Percentiles rank a stretch among this genome's conserved stretches.
phyloP scores from a whole-genome alignment of 2,329 filamentous ascomycete genomes.

The Phyllosticta citribraziliensis region DNA sequence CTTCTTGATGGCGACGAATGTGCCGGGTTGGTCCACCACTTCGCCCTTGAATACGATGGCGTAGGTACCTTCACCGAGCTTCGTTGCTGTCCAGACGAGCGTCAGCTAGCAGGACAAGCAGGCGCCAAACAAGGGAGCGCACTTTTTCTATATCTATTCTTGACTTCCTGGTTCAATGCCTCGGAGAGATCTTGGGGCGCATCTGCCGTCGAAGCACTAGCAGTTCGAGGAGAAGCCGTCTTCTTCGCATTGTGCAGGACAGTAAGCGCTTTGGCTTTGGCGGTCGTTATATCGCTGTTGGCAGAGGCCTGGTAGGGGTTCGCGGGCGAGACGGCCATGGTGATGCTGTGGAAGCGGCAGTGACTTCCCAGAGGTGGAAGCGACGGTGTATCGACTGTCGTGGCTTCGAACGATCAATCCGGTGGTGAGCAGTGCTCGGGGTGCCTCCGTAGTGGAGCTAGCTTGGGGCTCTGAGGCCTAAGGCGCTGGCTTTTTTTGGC shows the following conservation, averaged over 20 bases:
- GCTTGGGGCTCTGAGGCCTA: neutral
- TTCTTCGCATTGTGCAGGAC: constrained; percentile 19
- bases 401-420: neutral
- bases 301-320: constrained; percentile 3
- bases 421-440: neutral
- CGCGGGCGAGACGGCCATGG: constrained; percentile 13
- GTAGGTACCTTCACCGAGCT: constrained; percentile 93
- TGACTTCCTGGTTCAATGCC: constrained; percentile 43
- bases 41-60: constrained; percentile 90
- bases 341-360: constrained; percentile 1
- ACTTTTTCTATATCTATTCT: constrained; percentile 43
- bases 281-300: constrained; percentile 6
- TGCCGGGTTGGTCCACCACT: constrained; percentile 58
- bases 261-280: constrained; percentile 24
- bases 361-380: neutral
- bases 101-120: constrained; percentile 1
- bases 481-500: neutral
- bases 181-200: constrained; percentile 33
- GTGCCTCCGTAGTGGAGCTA: neutral
- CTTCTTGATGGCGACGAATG: constrained; percentile 84
- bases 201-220: constrained; percentile 15
- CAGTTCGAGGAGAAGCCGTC: constrained; percentile 11
- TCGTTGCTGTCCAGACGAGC: constrained; percentile 51
- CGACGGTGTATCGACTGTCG: neutral
- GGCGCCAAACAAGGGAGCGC: constrained; percentile 3